A percentile compares a stretch with the other conserved stretches of the same genome.
Conservation (phyloP, 176 grass and related monocot species). For the Saccharum spontaneum region DNA sequence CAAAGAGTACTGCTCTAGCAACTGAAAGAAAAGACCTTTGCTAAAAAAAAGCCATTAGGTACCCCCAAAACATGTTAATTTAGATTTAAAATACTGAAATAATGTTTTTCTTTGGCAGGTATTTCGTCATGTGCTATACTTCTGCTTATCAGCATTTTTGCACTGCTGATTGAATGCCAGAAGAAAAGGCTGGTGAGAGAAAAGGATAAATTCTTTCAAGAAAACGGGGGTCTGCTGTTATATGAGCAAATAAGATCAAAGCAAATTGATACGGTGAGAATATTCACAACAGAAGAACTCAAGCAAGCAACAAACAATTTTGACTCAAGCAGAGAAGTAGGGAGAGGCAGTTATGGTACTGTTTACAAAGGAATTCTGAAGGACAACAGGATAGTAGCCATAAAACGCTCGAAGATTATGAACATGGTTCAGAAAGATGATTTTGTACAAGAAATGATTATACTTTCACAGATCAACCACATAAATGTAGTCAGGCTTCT, state of each 20-base stretch:
- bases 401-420: conserved; percentile 42
- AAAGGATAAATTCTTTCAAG: conserved; percentile 41
- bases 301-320: conserved; percentile 31
- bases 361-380: conserved; percentile 36
- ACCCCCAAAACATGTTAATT: neutral
- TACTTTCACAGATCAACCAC: conserved; percentile 49
- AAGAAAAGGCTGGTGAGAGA: conserved; percentile 45
- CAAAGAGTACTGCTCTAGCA: neutral
- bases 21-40: neutral
- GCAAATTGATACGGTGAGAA: conserved; percentile 41
- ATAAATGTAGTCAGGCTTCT: conserved; percentile 40
- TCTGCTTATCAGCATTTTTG: conserved; percentile 29
- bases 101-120: conserved; percentile 26
- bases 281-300: conserved; percentile 35
- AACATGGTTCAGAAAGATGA: conserved; percentile 37
- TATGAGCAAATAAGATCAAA: conserved; percentile 51
- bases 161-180: conserved; percentile 38
- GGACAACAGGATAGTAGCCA: conserved; percentile 31
- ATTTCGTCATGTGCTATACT: conserved; percentile 28
- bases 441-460: conserved; percentile 40
- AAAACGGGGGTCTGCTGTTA: conserved; percentile 40
- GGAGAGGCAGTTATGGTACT: conserved; percentile 21
- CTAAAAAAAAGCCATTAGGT: neutral
- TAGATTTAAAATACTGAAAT: neutral
- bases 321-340: conserved; percentile 29